Evolutionary conservation across 495 filamentous ascomycete species (phyloP), one percentile per base, ranked within the genome.

Genomic region (Tuber brumale): DNA sequence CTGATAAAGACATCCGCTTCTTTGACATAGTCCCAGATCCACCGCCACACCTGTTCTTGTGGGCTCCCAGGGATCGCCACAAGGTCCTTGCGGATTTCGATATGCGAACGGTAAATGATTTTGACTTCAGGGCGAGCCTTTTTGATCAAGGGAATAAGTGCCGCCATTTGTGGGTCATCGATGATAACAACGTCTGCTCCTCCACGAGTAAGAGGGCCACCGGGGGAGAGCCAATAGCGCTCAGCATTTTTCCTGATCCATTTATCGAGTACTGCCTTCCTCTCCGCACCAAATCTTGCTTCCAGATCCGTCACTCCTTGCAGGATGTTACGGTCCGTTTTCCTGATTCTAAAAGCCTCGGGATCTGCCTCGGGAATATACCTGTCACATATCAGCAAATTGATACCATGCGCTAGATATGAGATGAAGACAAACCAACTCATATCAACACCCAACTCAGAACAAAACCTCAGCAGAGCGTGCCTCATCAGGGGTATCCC

Each of bases 401-500:
- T n/a, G n/a, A n/a, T n/a, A n/a, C 88, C 89, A 72, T 44, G 48
- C 73, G 23, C 74, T 57, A 27, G 70, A 31, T 72, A 45, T n/a
- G n/a, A n/a, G n/a, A n/a, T 78, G n/a, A n/a, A n/a, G n/a, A n/a
- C n/a, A n/a, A n/a, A n/a, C n/a, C n/a, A n/a, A n/a, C n/a, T n/a
- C n/a, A 91, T 86, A 76, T 95, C 88, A 12, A 93, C 90, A 4
- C 90, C 91, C 71, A 93, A 74, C 5, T 88, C 83, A 78, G 89
- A 86, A n/a, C 90, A 88, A 75, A 94, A 92, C 69, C 94, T 87
- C 42, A 94, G 87, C 37, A 95, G 86, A 23, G 93, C 92, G 85
- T 96, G 94, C 70, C 93, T 87, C 93, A 97, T 97, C 48, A 96
- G 86, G 18, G 92, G 92, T 31, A 97, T 93, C 39, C 93, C 93